phyloP scores from a whole-genome alignment of 1,284 basidiomycete species.

The Sanghuangporus baumii region DNA sequence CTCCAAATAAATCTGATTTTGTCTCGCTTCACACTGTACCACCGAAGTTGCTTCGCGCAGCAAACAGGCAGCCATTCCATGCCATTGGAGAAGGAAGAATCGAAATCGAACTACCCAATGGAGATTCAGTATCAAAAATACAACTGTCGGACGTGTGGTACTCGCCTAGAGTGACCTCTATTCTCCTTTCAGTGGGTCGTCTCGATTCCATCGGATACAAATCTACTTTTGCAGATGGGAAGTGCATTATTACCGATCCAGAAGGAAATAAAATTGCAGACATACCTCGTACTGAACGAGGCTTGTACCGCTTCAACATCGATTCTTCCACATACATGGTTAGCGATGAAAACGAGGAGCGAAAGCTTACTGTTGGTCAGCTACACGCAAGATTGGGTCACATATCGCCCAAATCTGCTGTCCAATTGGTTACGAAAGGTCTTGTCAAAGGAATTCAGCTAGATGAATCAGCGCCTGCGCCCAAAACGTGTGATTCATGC shows the following conservation, averaged over 20 bases:
- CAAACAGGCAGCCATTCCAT: too few relatives aligned
- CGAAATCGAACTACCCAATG: too few relatives aligned
- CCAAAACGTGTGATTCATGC: neutral
- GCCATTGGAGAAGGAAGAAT: too few relatives aligned
- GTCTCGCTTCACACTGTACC: too few relatives aligned
- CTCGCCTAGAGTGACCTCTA: conserved; percentile 29
- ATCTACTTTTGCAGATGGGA: neutral
- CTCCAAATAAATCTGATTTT: too few relatives aligned
- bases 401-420: conserved; percentile 26
- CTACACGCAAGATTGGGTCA: conserved; percentile 32
- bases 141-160: conserved; percentile 30
- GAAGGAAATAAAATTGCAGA: too few relatives aligned
- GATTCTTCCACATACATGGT: too few relatives aligned
- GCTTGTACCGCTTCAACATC: too few relatives aligned
- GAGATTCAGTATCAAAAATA: conserved; percentile 20
- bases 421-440: conserved; percentile 25
- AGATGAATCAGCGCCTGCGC: conserved; percentile 10
- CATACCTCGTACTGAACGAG: too few relatives aligned
- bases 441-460: conserved; percentile 24
- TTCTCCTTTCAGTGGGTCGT: conserved; percentile 28
- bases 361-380: conserved; percentile 23
- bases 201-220: conserved; percentile 20
- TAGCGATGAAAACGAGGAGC: too few relatives aligned
- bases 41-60: too few relatives aligned
- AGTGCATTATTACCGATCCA: too few relatives aligned